phyloP scores from a whole-genome alignment of 2,329 filamentous ascomycete genomes.

The Trichophyton equinum region DNA sequence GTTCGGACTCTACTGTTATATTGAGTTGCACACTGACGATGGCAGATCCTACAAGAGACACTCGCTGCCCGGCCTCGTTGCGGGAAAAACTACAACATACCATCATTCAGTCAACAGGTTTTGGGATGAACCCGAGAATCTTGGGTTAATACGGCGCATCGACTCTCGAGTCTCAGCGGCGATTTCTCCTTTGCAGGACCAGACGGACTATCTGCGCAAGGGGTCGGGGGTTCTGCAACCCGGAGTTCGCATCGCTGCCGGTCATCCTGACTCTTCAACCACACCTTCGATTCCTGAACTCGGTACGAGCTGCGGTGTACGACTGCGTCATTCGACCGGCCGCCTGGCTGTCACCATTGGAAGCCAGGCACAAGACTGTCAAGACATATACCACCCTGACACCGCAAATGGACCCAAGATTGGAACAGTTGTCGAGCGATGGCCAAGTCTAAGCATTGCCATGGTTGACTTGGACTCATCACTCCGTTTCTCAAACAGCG shows the following conservation, averaged over 20 bases:
- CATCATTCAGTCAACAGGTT: not conserved
- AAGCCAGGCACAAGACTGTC: too few species aligned
- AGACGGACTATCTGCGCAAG: not conserved
- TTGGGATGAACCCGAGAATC: not conserved
- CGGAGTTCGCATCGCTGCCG: not conserved
- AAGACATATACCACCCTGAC: too few species aligned
- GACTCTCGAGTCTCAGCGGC: not conserved
- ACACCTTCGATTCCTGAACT: not conserved
- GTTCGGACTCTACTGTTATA: not conserved
- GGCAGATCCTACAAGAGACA: not conserved
- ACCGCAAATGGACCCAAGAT: too few species aligned
- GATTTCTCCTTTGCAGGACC: not conserved
- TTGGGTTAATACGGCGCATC: not conserved
- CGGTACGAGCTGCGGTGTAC: not conserved
- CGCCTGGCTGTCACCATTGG: too few species aligned
- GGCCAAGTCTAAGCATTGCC: too few species aligned
- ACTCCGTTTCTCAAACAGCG: too few species aligned
- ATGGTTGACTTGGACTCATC: too few species aligned
- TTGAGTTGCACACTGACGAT: not conserved
- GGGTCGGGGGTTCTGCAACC: not conserved
- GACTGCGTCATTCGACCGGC: not conserved
- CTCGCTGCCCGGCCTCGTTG: not conserved
- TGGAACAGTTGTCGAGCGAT: too few species aligned
- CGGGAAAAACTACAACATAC: not conserved
- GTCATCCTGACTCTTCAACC: not conserved